These are phyloP conservation scores for Erodium texanum DNA, from an alignment of 441 rosid species.

Conservation along the genomic window DNA sequence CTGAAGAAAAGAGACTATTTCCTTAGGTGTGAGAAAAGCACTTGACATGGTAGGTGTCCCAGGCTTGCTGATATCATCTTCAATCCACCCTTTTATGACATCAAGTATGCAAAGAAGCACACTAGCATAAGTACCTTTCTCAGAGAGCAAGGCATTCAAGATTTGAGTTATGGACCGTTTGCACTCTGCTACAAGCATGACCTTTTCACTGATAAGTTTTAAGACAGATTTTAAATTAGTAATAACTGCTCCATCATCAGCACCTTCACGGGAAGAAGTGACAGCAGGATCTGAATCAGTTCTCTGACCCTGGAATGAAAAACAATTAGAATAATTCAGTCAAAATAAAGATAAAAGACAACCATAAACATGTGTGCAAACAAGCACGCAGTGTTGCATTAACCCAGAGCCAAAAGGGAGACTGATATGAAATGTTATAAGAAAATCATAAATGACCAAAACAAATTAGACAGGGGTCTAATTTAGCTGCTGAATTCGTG, in stretches of 20 bases:
- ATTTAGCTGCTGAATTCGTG: neutral
- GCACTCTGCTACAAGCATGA: conserved; percentile 79
- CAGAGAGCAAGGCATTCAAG: conserved; percentile 71
- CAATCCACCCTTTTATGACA: conserved; percentile 82
- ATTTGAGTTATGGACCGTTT: conserved; percentile 69
- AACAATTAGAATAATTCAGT: conserved; percentile 10
- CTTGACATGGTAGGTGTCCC: conserved; percentile 40
- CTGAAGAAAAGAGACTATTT: conserved; percentile 76
- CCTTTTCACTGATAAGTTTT: conserved; percentile 78
- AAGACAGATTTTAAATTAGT: conserved; percentile 69
- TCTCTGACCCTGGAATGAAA: conserved; percentile 53
- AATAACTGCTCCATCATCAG: conserved; percentile 77
- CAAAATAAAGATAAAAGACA: conserved; percentile 6
- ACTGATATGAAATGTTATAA: neutral
- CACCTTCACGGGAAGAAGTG: conserved; percentile 79
- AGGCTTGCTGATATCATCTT: conserved; percentile 57
- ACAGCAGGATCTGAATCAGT: conserved; percentile 81
- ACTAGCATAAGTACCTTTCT: conserved; percentile 82
- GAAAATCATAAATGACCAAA: neutral
- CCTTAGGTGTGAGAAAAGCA: conserved; percentile 63
- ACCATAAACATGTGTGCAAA: neutral
- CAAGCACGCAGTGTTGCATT: neutral
- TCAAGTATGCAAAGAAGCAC: conserved; percentile 84
- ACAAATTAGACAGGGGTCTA: neutral
- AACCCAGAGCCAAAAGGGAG: neutral